These are phyloP conservation scores for Begonia fuchsioides DNA, from an alignment of 306 rosid species.

Conservation along the genomic window DNA sequence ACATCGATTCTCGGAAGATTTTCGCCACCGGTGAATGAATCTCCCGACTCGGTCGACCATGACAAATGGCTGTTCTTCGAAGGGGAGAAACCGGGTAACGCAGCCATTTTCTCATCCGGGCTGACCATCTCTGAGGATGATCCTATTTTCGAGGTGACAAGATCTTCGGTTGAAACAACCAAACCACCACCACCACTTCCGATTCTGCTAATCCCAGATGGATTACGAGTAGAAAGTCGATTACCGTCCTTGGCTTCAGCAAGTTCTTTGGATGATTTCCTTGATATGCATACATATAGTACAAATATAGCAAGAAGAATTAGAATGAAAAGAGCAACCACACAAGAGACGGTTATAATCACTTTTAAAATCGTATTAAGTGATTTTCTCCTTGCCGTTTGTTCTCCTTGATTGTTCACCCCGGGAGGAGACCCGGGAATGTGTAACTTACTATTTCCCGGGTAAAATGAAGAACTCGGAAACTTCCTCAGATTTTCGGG, in stretches of 20 bases:
- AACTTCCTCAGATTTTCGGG: slow-evolving; percentile 69
- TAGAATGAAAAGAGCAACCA: slow-evolving; percentile 58
- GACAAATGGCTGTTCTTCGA: slow-evolving; percentile 66
- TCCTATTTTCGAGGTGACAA: slow-evolving; percentile 50
- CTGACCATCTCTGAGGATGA: slow-evolving; percentile 52
- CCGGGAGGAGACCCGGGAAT: slow-evolving; percentile 49
- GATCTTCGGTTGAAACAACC: slow-evolving; percentile 84
- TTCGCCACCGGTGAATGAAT: slow-evolving; percentile 42
- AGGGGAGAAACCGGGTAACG: slow-evolving; percentile 68
- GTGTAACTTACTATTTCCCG: slow-evolving; percentile 52
- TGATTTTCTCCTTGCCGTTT: slow-evolving; percentile 34
- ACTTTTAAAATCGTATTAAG: slow-evolving; percentile 60
- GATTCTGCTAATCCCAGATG: slow-evolving; percentile 32
- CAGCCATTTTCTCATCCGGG: slow-evolving; percentile 53
- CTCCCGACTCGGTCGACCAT: slow-evolving; percentile 94
- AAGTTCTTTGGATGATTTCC: slow-evolving; percentile 32
- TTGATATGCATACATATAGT: slow-evolving; percentile 62
- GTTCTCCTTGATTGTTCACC: slow-evolving; percentile 18
- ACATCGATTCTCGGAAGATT: slow-evolving; percentile 63
- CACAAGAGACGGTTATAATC: slow-evolving; percentile 73
- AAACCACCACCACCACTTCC: slow-evolving; percentile 11
- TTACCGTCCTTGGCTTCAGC: slow-evolving; percentile 27
- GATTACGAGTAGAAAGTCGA: slow-evolving; percentile 28
- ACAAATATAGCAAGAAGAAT: slow-evolving; percentile 72
- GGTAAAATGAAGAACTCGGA: slow-evolving; percentile 69